Evolutionary conservation across 2,329 filamentous ascomycete species (phyloP).

Genomic region (Aspergillus versicolor): DNA sequence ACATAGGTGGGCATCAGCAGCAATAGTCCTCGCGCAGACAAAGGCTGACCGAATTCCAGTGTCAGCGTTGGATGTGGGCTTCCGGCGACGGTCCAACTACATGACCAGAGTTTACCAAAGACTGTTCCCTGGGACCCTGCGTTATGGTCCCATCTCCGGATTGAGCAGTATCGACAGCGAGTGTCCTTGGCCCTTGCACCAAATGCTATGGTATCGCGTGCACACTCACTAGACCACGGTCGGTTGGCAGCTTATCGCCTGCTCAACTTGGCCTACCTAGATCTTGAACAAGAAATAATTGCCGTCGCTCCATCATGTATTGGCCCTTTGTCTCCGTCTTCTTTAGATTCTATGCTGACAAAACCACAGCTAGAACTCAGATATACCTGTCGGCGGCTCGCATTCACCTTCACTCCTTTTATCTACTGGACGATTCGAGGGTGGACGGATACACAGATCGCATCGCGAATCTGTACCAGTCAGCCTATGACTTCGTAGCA

Average conservation of each 20-base stretch:
- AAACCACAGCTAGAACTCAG: not conserved
- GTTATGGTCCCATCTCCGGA: not conserved
- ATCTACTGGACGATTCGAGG: not conserved
- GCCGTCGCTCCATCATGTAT: not conserved
- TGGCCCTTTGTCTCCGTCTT: not conserved
- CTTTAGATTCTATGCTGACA: not conserved
- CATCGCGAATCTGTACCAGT: not conserved
- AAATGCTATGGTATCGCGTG: not conserved
- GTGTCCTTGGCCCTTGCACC: not conserved
- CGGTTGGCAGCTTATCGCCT: not conserved
- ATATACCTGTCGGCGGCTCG: not conserved
- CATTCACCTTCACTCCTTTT: not conserved
- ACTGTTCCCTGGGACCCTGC: not conserved
- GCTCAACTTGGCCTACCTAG: not conserved
- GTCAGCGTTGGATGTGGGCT: not conserved
- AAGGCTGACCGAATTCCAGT: not conserved
- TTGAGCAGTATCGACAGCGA: not conserved
- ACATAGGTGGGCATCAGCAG: not conserved
- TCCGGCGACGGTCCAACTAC: not conserved
- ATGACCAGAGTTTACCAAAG: not conserved
- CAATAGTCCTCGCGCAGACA: not conserved
- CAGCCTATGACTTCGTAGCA: not conserved
- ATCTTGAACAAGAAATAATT: not conserved
- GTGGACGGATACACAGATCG: not conserved
- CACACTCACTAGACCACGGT: not conserved